Evolutionary conservation across 2,329 filamentous ascomycete species (phyloP), one percentile per base, ranked within the genome.

Genomic region (Penicillium sp.): DNA sequence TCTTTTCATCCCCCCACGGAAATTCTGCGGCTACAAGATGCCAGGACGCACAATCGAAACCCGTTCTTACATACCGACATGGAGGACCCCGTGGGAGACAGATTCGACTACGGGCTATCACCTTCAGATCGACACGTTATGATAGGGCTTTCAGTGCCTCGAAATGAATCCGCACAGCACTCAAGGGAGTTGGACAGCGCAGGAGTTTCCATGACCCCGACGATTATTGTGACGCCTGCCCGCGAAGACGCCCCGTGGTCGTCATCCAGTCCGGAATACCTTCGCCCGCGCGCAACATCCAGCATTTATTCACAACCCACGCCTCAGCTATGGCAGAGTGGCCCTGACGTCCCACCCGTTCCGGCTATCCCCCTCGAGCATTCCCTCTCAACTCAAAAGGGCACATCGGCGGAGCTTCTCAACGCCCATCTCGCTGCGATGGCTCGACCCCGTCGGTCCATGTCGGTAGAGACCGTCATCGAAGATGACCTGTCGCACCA

Each of bases 191-290:
- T 54, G 11, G 63, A 69, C 32, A 61, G 61, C 50, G 53, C 59
- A 27, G 54, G 58, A 5, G 71, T 70, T 3, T 71, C 72, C 1
- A 60, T 65, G 13, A 75, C 73, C 1, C 73, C 73, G 4, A 68
- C 69, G 1, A 76, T 76, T 38, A 56, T 75, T 12, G 61, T 76
- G 12, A 76, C 73, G 0, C 71, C 73, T 4, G 72, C 73, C 8
- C 61, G 63, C 35, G 69, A 73, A 25, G 63, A 68, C 37, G 59
- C 60, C 4, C 63, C 62, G 1, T 73, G 71, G 71, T 56, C 60
- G 18, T 55, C 52, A 9, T 44, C 63, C 9, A 59, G 59, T 28
- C 52, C 55, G 1, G 59, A 62, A 41, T 46, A 51, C 7, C 53
- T 53, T 25, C 59, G 55, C 6, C 62, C 65, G 3, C 62, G 69